A percentile compares a stretch with the other conserved stretches of the same genome.
Evolutionary conservation across 1,139 yeast species (phyloP).

Genomic region (Suhomyces kunorum): DNA sequence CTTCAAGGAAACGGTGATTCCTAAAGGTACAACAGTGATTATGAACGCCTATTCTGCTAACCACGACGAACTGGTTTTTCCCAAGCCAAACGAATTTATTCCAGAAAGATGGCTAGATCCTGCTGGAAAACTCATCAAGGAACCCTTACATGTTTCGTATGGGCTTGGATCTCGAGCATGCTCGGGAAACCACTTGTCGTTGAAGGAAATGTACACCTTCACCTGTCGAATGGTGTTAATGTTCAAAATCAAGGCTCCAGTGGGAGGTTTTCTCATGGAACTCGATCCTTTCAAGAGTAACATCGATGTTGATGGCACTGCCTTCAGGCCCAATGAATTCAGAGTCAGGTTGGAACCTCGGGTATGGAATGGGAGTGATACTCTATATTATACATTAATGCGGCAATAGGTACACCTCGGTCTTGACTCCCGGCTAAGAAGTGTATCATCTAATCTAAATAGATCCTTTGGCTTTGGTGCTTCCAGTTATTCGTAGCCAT

Average conservation of each 20-base stretch:
- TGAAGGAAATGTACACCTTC: slow-evolving; percentile 57
- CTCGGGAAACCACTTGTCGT: slow-evolving; percentile 63
- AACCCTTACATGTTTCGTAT: slow-evolving; percentile 37
- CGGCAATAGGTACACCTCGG: slow-evolving; percentile 1
- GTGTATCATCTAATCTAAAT: not conserved
- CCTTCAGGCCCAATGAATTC: slow-evolving; percentile 57
- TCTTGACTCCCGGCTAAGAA: slow-evolving; percentile 5
- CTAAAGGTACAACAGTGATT: slow-evolving; percentile 54
- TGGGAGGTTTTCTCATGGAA: slow-evolving; percentile 34
- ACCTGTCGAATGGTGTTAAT: slow-evolving; percentile 34
- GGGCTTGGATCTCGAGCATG: slow-evolving; percentile 75
- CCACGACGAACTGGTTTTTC: slow-evolving; percentile 53
- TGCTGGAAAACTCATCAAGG: slow-evolving; percentile 12
- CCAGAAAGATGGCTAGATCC: slow-evolving; percentile 61
- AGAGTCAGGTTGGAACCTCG: slow-evolving; percentile 31
- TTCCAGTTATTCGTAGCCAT: slow-evolving; percentile 4
- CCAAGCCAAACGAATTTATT: slow-evolving; percentile 51
- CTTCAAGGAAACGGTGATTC: slow-evolving; percentile 45
- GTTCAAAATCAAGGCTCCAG: slow-evolving; percentile 46
- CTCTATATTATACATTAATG: slow-evolving; percentile 12
- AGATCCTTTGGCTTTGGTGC: not conserved
- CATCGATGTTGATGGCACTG: slow-evolving; percentile 52
- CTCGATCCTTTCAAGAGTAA: slow-evolving; percentile 53
- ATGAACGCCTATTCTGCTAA: slow-evolving; percentile 76
- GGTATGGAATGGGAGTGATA: slow-evolving; percentile 9